Percentiles rank a stretch among this genome's conserved stretches.
phyloP scores from a whole-genome alignment of 371 early-diverging fungal species.

The Dinochytrium kinnereticum region DNA sequence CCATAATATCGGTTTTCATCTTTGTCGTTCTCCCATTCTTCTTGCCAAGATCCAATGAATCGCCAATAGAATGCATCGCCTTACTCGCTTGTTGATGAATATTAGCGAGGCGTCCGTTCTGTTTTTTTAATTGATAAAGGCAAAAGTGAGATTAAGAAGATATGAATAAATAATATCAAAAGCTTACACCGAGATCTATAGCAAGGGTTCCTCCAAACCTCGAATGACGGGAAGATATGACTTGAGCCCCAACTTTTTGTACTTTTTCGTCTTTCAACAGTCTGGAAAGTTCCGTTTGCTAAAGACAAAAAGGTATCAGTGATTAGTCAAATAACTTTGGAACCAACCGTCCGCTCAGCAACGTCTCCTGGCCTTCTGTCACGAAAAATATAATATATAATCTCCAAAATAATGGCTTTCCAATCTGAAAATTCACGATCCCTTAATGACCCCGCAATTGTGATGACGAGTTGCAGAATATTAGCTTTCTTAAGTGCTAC shows the following conservation, averaged over 20 bases:
- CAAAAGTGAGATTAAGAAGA: too few relatives aligned
- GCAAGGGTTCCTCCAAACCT: constrained; percentile 67
- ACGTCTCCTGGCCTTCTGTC: constrained; percentile 37
- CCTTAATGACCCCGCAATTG: constrained; percentile 63
- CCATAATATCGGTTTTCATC: constrained; percentile 8
- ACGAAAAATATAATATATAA: constrained; percentile 63
- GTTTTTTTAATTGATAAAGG: too few relatives aligned
- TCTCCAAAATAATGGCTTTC: constrained; percentile 70
- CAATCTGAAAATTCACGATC: constrained; percentile 64
- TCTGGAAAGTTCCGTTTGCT: constrained; percentile 14
- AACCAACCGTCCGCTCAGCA: not conserved
- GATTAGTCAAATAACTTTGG: not conserved
- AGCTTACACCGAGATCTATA: constrained; percentile 56
- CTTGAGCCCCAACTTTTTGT: constrained; percentile 24
- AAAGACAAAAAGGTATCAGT: not conserved
- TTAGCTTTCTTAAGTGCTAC: constrained; percentile 58
- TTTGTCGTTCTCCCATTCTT: constrained; percentile 25
- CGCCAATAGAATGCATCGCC: constrained; percentile 50
- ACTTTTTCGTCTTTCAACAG: constrained; percentile 45
- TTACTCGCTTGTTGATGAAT: constrained; percentile 51
- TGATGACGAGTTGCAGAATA: constrained; percentile 62
- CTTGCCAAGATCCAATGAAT: constrained; percentile 56
- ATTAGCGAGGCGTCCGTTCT: constrained; percentile 52
- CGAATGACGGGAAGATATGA: constrained; percentile 55
- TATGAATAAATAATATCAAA: not conserved